phyloP scores from a whole-genome alignment of 176 grass and related monocot species.

The Raddia distichophylla region DNA sequence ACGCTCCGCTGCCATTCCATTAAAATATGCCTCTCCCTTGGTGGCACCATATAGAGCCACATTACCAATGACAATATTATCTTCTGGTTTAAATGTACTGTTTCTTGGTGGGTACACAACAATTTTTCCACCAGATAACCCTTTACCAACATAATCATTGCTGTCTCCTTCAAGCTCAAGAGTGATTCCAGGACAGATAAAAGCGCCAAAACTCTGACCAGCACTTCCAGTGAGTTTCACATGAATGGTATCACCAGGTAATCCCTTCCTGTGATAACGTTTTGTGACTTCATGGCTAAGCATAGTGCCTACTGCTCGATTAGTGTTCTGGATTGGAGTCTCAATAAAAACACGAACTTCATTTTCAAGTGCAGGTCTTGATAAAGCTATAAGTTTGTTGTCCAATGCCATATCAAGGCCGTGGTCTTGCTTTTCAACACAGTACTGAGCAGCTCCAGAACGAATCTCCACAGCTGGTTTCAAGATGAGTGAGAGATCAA shows the following conservation, averaged over 20 bases:
- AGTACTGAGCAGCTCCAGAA: slow-evolving; percentile 75
- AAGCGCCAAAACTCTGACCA: slow-evolving; percentile 92
- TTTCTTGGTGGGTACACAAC: slow-evolving; percentile 87
- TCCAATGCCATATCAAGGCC: slow-evolving; percentile 87
- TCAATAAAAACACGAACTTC: slow-evolving; percentile 76
- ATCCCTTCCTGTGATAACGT: slow-evolving; percentile 82
- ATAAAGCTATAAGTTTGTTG: slow-evolving; percentile 72
- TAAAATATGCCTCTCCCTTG: slow-evolving; percentile 94
- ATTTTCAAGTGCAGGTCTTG: slow-evolving; percentile 70
- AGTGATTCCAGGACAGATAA: slow-evolving; percentile 92
- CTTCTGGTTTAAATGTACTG: slow-evolving; percentile 79
- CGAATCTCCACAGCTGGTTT: slow-evolving; percentile 87
- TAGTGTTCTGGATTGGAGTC: slow-evolving; percentile 70
- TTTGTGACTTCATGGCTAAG: slow-evolving; percentile 96
- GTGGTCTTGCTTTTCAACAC: slow-evolving; percentile 95
- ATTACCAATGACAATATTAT: slow-evolving; percentile 99
- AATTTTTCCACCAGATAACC: slow-evolving; percentile 93
- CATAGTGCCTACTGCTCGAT: slow-evolving; percentile 89
- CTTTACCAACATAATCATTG: slow-evolving; percentile 99
- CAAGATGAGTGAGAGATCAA: slow-evolving; percentile 87
- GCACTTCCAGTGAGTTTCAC: slow-evolving; percentile 89
- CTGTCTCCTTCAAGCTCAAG: slow-evolving; percentile 97
- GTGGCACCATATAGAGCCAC: slow-evolving; percentile 97
- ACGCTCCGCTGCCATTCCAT: slow-evolving; percentile 97
- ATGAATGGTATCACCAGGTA: slow-evolving; percentile 76